Percentiles rank a stretch among this genome's conserved stretches.
phyloP scores from a whole-genome alignment of 106 monocot genomes.

The Dendrobium huoshanense region DNA sequence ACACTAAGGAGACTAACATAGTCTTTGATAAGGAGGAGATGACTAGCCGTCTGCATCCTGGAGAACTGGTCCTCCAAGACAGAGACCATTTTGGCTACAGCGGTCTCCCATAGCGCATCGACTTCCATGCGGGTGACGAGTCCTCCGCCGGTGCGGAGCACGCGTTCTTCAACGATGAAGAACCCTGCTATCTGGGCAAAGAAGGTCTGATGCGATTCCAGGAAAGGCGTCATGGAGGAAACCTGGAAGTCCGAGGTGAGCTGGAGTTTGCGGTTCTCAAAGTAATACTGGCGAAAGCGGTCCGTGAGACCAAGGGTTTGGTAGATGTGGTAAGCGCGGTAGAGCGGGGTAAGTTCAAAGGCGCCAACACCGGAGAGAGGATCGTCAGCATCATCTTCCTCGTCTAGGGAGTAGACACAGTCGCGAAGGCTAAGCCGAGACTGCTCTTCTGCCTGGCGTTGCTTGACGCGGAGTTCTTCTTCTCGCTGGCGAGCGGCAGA shows the following conservation, averaged over 20 bases:
- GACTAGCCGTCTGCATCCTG: constrained; percentile 84
- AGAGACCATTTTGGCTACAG: constrained; percentile 80
- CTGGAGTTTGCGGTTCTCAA: constrained; percentile 97
- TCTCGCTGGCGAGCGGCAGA: constrained; percentile 87
- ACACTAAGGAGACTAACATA: constrained; percentile 73
- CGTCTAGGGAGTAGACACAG: constrained; percentile 34
- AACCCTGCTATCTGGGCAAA: constrained; percentile 97
- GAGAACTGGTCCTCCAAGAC: constrained; percentile 95
- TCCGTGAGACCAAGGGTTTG: constrained; percentile 71
- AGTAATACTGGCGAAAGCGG: constrained; percentile 82
- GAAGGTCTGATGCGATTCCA: constrained; percentile 97
- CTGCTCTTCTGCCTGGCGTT: constrained; percentile 72
- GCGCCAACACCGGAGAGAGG: constrained; percentile 16
- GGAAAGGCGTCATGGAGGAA: constrained; percentile 79
- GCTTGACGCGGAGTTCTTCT: constrained; percentile 76
- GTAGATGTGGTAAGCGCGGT: constrained; percentile 84
- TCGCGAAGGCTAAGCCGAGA: constrained; percentile 22
- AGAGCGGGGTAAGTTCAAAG: constrained; percentile 79
- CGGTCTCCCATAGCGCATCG: constrained; percentile 81
- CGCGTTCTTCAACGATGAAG: constrained; percentile 86
- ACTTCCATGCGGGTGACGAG: constrained; percentile 63
- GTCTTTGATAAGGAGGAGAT: constrained; percentile 85
- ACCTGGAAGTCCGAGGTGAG: constrained; percentile 97
- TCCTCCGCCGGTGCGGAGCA: constrained; percentile 71
- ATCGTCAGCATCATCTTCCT: constrained; percentile 36